Percentiles rank a stretch among this genome's conserved stretches.
These are phyloP conservation scores for Hymenoscyphus albidus DNA, from an alignment of 2,329 filamentous ascomycete genomes.

Conservation along the genomic window DNA sequence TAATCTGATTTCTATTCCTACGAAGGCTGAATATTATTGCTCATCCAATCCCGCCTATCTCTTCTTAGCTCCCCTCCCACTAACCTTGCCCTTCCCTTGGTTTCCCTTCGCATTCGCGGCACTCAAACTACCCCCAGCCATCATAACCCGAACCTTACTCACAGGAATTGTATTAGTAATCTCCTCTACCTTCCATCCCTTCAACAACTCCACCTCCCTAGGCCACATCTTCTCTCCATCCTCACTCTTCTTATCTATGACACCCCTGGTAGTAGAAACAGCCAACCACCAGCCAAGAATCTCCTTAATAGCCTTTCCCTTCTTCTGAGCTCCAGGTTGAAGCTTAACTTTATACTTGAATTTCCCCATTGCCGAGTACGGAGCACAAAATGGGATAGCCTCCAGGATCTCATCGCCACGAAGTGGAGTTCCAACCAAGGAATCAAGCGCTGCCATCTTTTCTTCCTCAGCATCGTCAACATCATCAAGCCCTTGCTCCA, in stretches of 20 bases:
- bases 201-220: constrained; percentile 79
- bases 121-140: constrained; percentile 50
- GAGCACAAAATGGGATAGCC: constrained; percentile 59
- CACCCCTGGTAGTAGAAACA: constrained; percentile 52
- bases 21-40: background rate
- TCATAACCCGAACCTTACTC: constrained; percentile 74
- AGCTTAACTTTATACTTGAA: constrained; percentile 95
- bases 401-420: constrained; percentile 80
- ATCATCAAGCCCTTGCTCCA: constrained; percentile 55
- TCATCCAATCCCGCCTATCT: background rate
- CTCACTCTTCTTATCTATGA: constrained; percentile 55
- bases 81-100: constrained; percentile 29
- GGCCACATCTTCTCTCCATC: constrained; percentile 79
- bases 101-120: constrained; percentile 23
- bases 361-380: constrained; percentile 58
- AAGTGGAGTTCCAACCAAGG: constrained; percentile 72
- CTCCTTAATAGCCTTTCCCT: constrained; percentile 90
- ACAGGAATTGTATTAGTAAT: constrained; percentile 78
- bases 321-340: constrained; percentile 85
- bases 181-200: constrained; percentile 76
- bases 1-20: background rate
- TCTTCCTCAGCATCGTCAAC: constrained; percentile 57
- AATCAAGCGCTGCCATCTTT: constrained; percentile 56
- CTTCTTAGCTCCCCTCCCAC: constrained; percentile 31
- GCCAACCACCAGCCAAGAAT: constrained; percentile 77